Base-by-base conservation (phyloP, 2,329 filamentous ascomycete genomes). In the Corniculantispora saksenae region DNA sequence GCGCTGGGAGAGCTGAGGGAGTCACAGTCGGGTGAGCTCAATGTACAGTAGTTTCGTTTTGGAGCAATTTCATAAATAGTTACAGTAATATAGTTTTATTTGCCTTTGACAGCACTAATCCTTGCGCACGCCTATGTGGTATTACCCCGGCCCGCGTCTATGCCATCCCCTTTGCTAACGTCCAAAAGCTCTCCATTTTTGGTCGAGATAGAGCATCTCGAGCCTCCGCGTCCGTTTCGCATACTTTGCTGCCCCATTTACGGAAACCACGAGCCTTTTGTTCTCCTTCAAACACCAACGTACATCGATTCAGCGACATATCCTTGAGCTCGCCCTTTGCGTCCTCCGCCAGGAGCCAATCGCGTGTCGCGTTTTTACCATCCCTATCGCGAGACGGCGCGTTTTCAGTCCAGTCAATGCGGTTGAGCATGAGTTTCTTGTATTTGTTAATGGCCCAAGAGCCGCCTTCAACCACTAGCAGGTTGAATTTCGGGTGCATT, bases 111-210 rank as follows among this genome's bases (percentile, higher is more conserved):
- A 23, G 25, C 12, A 23, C 9, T 25, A 19, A 12, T 25, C 47
- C n/a, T 21, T 21, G 47, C 23, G 4, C 21, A 13, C 17, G 9
- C 23, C 12, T 3, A 50, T 19, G n/a, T 32, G 32, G 32, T 32
- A 32, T 6, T 10, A 32, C 10, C 6, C 6, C 32, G 32, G 10
- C 6, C 32, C 32, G 32, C 10, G 10, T 32, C 10, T 59, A 66
- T 1, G 59, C 47, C 58, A 69, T 66, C 19, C 76, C 92, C 82
- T 96, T 97, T 0, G 94, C 94, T 70, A 95, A 79, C 12, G 90
- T 90, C 95, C 95, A 99, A 73, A 99, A 94, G 72, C 91, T 97
- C 72, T 98, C 94, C 85, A 98, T 91, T 82, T 97, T 97, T 7
- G 89, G 87, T 70, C 93, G 86, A 15, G 88, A 81, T 67, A 99